Conservation (phyloP, 306 rosid species). For the Carpinus fangiana region DNA sequence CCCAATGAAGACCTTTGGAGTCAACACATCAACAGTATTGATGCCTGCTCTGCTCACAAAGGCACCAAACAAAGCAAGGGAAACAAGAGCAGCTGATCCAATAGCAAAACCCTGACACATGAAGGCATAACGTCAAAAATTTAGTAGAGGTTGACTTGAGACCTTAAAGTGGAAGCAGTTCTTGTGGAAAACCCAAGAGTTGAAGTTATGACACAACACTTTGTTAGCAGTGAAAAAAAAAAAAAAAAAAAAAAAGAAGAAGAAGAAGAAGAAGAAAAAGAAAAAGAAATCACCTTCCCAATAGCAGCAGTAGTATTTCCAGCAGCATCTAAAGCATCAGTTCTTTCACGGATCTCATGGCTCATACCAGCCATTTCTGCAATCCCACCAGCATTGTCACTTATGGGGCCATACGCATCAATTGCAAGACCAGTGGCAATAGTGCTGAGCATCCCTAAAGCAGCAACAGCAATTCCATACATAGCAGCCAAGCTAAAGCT, state of each 20-base stretch:
- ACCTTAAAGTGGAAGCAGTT: not conserved
- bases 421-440: slow-evolving; percentile 73
- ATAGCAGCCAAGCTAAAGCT: slow-evolving; percentile 78
- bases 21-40: slow-evolving; percentile 49
- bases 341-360: slow-evolving; percentile 61
- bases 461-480: slow-evolving; percentile 73
- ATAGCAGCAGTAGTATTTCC: slow-evolving; percentile 83
- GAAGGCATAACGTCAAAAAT: not conserved
- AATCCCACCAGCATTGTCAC: slow-evolving; percentile 74
- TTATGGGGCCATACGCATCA: slow-evolving; percentile 77
- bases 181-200: not conserved
- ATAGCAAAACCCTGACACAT: slow-evolving; percentile 56
- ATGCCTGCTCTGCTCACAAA: slow-evolving; percentile 68
- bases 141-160: not conserved
- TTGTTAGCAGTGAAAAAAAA: not conserved
- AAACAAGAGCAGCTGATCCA: slow-evolving; percentile 71
- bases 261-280: not conserved
- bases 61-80: slow-evolving; percentile 72
- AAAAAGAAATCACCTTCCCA: slow-evolving; percentile 54
- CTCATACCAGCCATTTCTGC: slow-evolving; percentile 83
- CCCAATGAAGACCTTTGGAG: slow-evolving; percentile 70
- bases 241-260: not conserved
- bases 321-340: slow-evolving; percentile 74
- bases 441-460: slow-evolving; percentile 79
- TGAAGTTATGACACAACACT: not conserved